Evolutionary conservation across 805 yeast genomes (phyloP).

Genomic region (Ogataea zsoltii): DNA sequence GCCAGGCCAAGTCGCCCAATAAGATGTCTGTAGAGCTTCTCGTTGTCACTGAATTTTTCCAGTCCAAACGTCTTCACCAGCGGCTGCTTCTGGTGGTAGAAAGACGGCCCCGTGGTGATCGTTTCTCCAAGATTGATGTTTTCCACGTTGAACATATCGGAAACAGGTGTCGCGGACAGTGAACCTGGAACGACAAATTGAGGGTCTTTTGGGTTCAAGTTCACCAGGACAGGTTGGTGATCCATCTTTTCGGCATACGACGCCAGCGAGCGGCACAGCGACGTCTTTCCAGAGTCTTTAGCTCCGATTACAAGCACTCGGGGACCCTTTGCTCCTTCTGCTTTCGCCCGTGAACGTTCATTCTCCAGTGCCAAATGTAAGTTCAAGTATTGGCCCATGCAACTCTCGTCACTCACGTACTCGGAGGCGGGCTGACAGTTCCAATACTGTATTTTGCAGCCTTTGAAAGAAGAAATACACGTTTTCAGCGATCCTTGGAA

Average conservation of each 20-base stretch:
- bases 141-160: slow-evolving; percentile 79
- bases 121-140: slow-evolving; percentile 73
- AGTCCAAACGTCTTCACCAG: slow-evolving; percentile 79
- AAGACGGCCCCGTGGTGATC: slow-evolving; percentile 71
- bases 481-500: slow-evolving; percentile 54
- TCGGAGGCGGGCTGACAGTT: slow-evolving; percentile 47
- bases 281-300: slow-evolving; percentile 73
- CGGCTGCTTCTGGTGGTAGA: slow-evolving; percentile 86
- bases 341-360: slow-evolving; percentile 35
- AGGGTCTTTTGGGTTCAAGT: slow-evolving; percentile 68
- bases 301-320: slow-evolving; percentile 75
- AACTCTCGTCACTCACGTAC: slow-evolving; percentile 70
- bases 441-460: slow-evolving; percentile 60
- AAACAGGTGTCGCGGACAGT: slow-evolving; percentile 77
- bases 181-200: slow-evolving; percentile 71
- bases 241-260: slow-evolving; percentile 78
- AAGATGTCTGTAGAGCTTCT: slow-evolving; percentile 52
- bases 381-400: slow-evolving; percentile 63
- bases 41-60: slow-evolving; percentile 57
- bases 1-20: slow-evolving; percentile 42
- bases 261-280: slow-evolving; percentile 64
- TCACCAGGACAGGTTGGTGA: slow-evolving; percentile 67
- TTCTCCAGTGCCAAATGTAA: slow-evolving; percentile 77
- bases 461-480: slow-evolving; percentile 62
- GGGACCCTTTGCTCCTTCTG: slow-evolving; percentile 35